Evolutionary conservation across 805 yeast species (phyloP), one percentile per base, ranked within the genome.

Genomic region (Starmera caribaea): DNA sequence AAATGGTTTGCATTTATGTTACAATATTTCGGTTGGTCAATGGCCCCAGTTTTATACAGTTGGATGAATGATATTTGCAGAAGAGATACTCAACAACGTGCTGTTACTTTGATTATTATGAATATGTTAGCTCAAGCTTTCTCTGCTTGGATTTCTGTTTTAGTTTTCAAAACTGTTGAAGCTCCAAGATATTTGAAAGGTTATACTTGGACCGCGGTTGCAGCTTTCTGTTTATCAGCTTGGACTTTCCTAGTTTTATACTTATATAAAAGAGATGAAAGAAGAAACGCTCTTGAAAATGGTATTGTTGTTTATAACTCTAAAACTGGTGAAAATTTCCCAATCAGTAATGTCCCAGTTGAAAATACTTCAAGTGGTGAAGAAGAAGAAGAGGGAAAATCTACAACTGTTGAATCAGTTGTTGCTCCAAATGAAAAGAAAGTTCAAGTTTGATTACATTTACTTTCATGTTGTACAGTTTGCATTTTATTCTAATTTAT

Each of bases 1-100:
- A 76, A 73, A 48, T 74, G 80, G 79, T 76, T 73, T 58, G 82
- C 78, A 1, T 76, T 66, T 57, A 65, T 73, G 49, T 54, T 74
- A 32, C 76, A 71, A 43, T 76, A 73, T 53, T 66, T 70, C 41
- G 79, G 78, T 8, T 69, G 77, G 73, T 75, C 80, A 10, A 71
- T 70, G 69, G 79, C 81, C 1, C 75, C 81, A 0, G 75, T 72
- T 1, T 54, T 74, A 13, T 76, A 75, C 51, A 66, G 76, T 14
- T 76, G 80, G 79, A 70, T 69, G 39, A 73, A 73, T 45, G 79
- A 73, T 54, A 74, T 75, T 31, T 69, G 76, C 40, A 63, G 80
- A 36, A 63, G 69, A 34, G 76, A 75, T 46, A 66, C 73, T 7
- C 69, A 73, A 44, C 68, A 69, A 38, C 59, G 81, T 45, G 71